Base-by-base conservation (phyloP, 1,284 basidiomycete species). In the Sporisorium sorghi region DNA sequence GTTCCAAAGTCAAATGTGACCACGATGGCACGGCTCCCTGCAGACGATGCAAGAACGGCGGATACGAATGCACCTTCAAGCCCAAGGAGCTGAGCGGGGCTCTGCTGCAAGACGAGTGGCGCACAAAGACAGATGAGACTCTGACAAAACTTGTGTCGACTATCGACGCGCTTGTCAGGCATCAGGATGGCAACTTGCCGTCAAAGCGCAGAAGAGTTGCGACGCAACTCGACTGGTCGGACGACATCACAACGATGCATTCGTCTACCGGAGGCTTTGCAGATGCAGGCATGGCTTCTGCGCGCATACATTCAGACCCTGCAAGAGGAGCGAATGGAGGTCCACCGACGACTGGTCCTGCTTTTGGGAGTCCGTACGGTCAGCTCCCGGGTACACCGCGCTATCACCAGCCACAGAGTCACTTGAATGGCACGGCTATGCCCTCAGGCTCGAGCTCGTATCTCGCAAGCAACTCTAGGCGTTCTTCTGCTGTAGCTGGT, bases 1-100 rank as follows among this genome's bases (percentile, higher is more conserved):
- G 56, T 19, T 69, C 66, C 35, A 69, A 69, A 21, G 66, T 69
- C 52, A 63, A 59, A 26, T 69, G 66, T 24, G 56, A 69, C 17
- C 66, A 69, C 35, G 52, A 69, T 3, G 66, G 66, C 8, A 32
- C 52, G 0, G 55, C 66, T 2, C 66, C 66, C 3, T 69, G 66
- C 43, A 63, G 55, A 28, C 55, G 66, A 26, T 69, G 66, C 30
- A 49, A 24, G 39, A 69, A 63, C 21, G 60, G 66, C 9, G 66
- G 66, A 3, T 63, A 69, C 43, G 66, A 63, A 23, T 69, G 66
- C 26, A 26, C 26, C 17, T 69, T 69, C 56, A 69, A 69, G 56
- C 53, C 66, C 8, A 53, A 56, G 15, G 66, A 69, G 24, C 30
- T 51, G 15, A 47, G 57, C 5, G 58, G 47, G 19, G 39, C 64